Conservation (phyloP, 2,329 filamentous ascomycete species). For the Chrysoporthe cubensis region DNA sequence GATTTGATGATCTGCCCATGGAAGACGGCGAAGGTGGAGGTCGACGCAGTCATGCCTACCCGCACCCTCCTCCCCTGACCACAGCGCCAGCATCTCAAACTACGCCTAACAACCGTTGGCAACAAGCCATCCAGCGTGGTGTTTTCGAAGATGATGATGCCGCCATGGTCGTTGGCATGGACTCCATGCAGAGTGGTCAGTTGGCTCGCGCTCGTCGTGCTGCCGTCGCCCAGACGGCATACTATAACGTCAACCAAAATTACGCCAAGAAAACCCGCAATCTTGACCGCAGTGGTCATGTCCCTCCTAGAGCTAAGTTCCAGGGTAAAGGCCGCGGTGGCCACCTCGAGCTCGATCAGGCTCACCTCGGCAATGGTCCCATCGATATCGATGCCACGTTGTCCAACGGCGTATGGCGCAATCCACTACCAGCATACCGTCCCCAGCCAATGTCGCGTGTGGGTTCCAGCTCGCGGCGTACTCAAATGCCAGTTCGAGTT, state of each 20-base stretch:
- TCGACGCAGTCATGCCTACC: neutral
- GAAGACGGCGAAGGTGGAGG: constrained; percentile 28
- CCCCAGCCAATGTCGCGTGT: neutral
- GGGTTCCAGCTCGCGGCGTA: too few species aligned
- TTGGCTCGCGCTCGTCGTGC: constrained; percentile 32
- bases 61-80: neutral
- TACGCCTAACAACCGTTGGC: constrained; percentile 6
- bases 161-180: constrained; percentile 33
- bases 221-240: neutral
- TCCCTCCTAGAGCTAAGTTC: neutral
- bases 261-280: constrained; percentile 1
- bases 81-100: neutral
- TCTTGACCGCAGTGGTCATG: constrained; percentile 8
- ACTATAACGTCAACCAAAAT: neutral
- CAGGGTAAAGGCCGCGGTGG: neutral
- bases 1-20: constrained; percentile 34
- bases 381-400: constrained; percentile 11
- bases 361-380: constrained; percentile 12
- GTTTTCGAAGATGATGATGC: constrained; percentile 39
- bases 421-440: neutral
- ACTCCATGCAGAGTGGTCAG: constrained; percentile 35
- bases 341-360: neutral
- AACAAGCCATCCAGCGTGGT: constrained; percentile 30
- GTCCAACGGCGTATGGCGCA: neutral
- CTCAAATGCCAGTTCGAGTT: neutral